Percentiles rank a stretch among this genome's conserved stretches.
phyloP scores from a whole-genome alignment of 2,329 filamentous ascomycete genomes.

The Tolypocladium paradoxum region DNA sequence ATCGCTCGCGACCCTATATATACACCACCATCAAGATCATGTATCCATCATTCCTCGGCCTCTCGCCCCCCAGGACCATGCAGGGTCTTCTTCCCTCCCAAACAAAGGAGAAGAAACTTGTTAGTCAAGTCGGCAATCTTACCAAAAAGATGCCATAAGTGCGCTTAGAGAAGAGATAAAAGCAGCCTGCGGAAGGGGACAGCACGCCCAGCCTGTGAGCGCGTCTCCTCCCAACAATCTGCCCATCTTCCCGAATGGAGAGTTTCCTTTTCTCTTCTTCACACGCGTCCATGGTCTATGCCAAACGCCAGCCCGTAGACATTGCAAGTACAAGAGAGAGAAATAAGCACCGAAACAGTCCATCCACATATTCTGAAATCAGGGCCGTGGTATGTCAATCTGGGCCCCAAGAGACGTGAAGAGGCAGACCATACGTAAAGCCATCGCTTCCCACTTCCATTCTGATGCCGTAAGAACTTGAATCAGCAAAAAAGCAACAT shows the following conservation, averaged over 20 bases:
- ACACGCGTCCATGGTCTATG: not conserved
- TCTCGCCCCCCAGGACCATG: conserved; percentile 6
- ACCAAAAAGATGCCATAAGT: not conserved
- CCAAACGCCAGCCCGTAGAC: too few species aligned
- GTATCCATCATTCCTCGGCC: conserved; percentile 10
- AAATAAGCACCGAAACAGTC: too few species aligned
- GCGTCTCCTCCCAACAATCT: not conserved
- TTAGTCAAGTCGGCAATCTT: not conserved
- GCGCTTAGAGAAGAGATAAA: not conserved
- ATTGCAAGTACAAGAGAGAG: too few species aligned
- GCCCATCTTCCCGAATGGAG: not conserved
- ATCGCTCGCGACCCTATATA: conserved; percentile 21
- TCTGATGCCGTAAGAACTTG: not conserved
- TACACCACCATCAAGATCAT: conserved; percentile 18
- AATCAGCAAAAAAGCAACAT: not conserved
- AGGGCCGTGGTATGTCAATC: not conserved
- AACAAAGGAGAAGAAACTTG: conserved; percentile 7
- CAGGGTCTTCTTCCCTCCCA: conserved; percentile 8
- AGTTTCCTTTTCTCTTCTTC: not conserved
- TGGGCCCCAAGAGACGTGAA: not conserved
- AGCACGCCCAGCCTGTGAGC: not conserved
- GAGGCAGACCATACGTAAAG: not conserved
- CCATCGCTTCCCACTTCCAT: not conserved
- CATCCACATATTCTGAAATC: not conserved
- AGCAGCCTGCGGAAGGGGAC: not conserved